Base-by-base conservation (phyloP, 805 yeast genomes). In the Tetrapisispora namnaoensis region DNA sequence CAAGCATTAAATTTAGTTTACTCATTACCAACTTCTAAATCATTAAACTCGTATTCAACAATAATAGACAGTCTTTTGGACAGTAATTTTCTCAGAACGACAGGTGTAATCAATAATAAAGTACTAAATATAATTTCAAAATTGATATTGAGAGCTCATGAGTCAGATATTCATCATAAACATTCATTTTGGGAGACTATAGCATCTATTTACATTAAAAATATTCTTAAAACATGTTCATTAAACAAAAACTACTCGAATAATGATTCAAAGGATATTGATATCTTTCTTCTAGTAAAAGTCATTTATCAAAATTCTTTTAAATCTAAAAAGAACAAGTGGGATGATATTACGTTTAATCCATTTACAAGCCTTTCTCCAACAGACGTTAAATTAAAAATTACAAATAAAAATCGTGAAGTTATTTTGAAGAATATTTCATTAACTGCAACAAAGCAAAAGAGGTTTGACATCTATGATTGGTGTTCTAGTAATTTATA, bases 401-500 rank as follows among this genome's bases (percentile, higher is more conserved):
- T 63, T 2, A 53, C 55, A 2, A 53, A 54, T 8, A 47, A 44
- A 10, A 63, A 62, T 46, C 47, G 52, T 18, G 41, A 53, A 22
- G 51, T 56, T 3, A 62, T 63, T 3, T 37, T 63, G 10, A 54
- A 57, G 50, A 62, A 55, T 17, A 61, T 62, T 34, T 62, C 63
- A 16, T 35, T 47, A 30, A 51, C 47, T 28, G 60, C 66, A 1
- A 43, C 52, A 4, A 47, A 50, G 32, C 45, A 41, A 11, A 36
- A 49, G 7, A 52, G 62, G 18, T 48, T 45, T 18, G 63, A 61
- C 36, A 53, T 61, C 2, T 57, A 55, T 37, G 39, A 44, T 4
- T 63, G 68, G 68, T 57, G 61, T 21, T 56, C 63, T 37, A 42
- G 58, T 1, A 56, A 55, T 38, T 42, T 62, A 40, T 55, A 55